phyloP scores from a whole-genome alignment of 2,329 filamentous ascomycete genomes.

The Diaporthe ilicicola region DNA sequence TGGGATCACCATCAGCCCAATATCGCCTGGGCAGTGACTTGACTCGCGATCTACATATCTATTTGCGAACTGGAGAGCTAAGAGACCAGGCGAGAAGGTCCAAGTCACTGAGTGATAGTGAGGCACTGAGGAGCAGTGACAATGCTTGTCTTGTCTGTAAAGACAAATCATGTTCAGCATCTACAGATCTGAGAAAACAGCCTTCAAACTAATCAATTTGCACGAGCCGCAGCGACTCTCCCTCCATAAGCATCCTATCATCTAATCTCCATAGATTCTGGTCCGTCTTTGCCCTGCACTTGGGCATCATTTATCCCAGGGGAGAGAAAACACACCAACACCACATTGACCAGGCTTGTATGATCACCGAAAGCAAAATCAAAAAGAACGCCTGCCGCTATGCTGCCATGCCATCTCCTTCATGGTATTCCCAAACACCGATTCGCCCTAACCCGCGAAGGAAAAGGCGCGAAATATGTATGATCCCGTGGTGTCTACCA shows the following conservation, averaged over 20 bases:
- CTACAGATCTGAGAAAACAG: neutral
- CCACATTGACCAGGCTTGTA: slow-evolving; percentile 11
- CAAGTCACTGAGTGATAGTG: neutral
- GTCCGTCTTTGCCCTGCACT: neutral
- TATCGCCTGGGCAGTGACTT: neutral
- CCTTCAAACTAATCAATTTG: neutral
- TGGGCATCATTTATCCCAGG: neutral
- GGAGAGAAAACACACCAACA: neutral
- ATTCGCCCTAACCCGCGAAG: neutral
- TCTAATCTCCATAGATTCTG: neutral
- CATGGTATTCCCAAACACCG: slow-evolving; percentile 24
- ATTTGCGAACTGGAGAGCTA: no score
- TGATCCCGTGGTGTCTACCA: neutral
- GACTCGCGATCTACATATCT: neutral
- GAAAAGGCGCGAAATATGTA: neutral
- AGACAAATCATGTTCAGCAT: neutral
- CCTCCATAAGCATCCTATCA: neutral
- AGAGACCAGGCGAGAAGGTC: neutral
- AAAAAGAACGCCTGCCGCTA: slow-evolving; percentile 32
- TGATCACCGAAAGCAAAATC: slow-evolving; percentile 9
- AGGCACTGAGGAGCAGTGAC: neutral
- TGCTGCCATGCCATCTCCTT: slow-evolving; percentile 23
- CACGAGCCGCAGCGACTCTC: neutral
- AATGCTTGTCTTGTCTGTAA: neutral
- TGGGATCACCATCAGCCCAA: neutral